A percentile compares a stretch with the other conserved stretches of the same genome.
These are phyloP conservation scores for Leucocoprinus leucothites DNA, from an alignment of 768 basidiomycete species.

Conservation along the genomic window DNA sequence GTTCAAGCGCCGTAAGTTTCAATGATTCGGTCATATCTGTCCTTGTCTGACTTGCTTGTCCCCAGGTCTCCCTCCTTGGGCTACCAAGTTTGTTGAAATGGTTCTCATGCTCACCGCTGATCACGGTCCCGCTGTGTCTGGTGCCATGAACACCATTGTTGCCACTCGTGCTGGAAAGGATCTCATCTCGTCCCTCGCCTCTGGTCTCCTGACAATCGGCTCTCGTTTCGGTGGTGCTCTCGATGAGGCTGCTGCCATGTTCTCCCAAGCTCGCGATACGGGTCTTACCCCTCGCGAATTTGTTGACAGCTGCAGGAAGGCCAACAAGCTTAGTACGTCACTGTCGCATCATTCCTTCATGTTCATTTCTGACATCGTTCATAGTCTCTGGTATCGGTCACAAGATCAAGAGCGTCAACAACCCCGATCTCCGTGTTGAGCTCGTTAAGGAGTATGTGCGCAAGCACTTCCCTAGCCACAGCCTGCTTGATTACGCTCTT, in stretches of 20 bases:
- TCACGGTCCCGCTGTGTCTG: conserved; percentile 97
- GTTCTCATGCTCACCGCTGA: conserved; percentile 99
- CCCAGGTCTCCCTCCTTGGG: conserved; percentile 83
- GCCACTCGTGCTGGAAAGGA: conserved; percentile 99
- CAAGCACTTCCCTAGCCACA: conserved; percentile 96
- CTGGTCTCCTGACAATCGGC: conserved; percentile 96
- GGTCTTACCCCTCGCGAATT: conserved; percentile 98
- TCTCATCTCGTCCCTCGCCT: conserved; percentile 92
- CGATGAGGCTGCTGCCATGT: conserved; percentile 96
- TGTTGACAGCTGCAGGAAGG: conserved; percentile 89
- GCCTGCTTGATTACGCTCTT: conserved; percentile 89
- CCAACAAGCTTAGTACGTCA: conserved; percentile 85
- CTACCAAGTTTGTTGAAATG: conserved; percentile 99
- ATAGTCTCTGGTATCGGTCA: conserved; percentile 96
- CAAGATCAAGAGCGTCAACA: conserved; percentile 99
- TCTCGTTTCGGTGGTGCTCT: conserved; percentile 98
- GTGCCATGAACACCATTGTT: conserved; percentile 99
- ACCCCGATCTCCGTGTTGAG: conserved; percentile 90
- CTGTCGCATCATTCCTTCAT: conserved; percentile 3
- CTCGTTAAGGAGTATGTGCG: conserved; percentile 93
- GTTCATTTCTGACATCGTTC: conserved; percentile 1
- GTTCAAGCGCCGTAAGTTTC: conserved; percentile 86
- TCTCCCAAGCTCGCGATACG: conserved; percentile 86
- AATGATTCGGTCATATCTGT: too few species aligned
- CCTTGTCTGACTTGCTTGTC: too few species aligned